Conservation (phyloP, 2,329 filamentous ascomycete genomes). For the Graphium sp. region DNA sequence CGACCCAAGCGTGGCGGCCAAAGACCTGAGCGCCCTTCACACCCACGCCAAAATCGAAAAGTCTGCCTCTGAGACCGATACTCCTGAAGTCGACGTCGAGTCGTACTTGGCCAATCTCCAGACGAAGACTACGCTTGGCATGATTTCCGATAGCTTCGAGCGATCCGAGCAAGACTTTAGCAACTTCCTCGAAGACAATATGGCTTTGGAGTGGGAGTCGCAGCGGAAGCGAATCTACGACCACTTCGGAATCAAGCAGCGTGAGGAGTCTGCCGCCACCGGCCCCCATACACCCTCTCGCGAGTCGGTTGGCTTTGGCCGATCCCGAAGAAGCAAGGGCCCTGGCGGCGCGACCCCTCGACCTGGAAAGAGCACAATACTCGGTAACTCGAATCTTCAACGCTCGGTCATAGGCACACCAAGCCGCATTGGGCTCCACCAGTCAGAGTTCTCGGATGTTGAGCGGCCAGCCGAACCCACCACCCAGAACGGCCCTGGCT, state of each 20-base stretch:
- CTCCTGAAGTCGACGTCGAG: conserved; percentile 50
- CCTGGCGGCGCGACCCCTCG: conserved; percentile 31
- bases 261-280: conserved; percentile 25
- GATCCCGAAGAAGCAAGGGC: conserved; percentile 33
- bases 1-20: conserved; percentile 68
- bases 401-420: conserved; percentile 79
- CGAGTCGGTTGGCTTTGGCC: conserved; percentile 40
- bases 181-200: conserved; percentile 81
- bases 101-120: conserved; percentile 75
- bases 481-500: conserved; percentile 22
- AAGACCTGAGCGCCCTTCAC: conserved; percentile 54
- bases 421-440: conserved; percentile 47
- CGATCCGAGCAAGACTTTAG: conserved; percentile 87
- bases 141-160: conserved; percentile 82
- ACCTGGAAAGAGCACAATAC: conserved; percentile 28
- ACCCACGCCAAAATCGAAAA: conserved; percentile 12
- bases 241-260: conserved; percentile 74
- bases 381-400: conserved; percentile 50
- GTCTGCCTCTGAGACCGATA: conserved; percentile 10
- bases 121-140: conserved; percentile 76
- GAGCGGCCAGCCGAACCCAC: conserved; percentile 33
- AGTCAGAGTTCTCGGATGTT: conserved; percentile 51
- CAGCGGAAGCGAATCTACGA: conserved; percentile 89
- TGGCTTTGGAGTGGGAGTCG: conserved; percentile 89
- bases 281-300: no score